phyloP scores from a whole-genome alignment of 371 early-diverging fungal species.

The Sporodiniella umbellata region DNA sequence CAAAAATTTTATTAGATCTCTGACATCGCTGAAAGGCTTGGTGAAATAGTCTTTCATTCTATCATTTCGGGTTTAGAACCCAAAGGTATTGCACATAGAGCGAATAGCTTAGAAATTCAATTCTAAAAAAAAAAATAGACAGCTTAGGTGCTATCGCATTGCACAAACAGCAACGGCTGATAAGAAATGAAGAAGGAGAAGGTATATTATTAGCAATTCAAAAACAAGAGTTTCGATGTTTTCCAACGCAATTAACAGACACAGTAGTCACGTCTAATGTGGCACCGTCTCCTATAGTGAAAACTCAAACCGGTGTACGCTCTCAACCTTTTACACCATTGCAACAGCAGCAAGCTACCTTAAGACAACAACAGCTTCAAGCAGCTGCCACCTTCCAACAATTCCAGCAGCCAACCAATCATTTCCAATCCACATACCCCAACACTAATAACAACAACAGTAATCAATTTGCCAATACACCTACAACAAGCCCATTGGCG shows the following conservation, averaged over 20 bases:
- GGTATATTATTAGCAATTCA: neutral
- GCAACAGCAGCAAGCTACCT: conserved; percentile 14
- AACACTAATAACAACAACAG: conserved; percentile 20
- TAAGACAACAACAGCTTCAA: conserved; percentile 21
- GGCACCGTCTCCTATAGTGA: conserved; percentile 24
- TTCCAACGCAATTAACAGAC: conserved; percentile 4
- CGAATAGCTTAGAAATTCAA: neutral
- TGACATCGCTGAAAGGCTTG: conserved; percentile 17
- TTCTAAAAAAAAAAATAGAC: conserved; percentile 5
- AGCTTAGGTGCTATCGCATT: conserved; percentile 24
- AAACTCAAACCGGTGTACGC: conserved; percentile 16
- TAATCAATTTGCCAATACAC: conserved; percentile 8
- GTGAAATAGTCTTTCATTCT: conserved; percentile 22
- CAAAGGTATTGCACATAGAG: conserved; percentile 8
- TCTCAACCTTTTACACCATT: conserved; percentile 5
- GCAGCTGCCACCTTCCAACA: conserved; percentile 4
- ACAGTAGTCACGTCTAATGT: neutral
- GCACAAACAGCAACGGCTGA: conserved; percentile 14
- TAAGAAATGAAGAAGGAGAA: conserved; percentile 9
- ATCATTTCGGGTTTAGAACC: conserved; percentile 16
- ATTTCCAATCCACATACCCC: conserved; percentile 8
- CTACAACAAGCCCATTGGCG: conserved; percentile 16
- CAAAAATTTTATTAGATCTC: conserved; percentile 10
- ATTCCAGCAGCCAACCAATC: conserved; percentile 13
- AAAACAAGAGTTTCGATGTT: neutral